Percentiles rank a stretch among this genome's conserved stretches.
phyloP scores from a whole-genome alignment of 306 rosid species.

The Vigna reflexopilosa region DNA sequence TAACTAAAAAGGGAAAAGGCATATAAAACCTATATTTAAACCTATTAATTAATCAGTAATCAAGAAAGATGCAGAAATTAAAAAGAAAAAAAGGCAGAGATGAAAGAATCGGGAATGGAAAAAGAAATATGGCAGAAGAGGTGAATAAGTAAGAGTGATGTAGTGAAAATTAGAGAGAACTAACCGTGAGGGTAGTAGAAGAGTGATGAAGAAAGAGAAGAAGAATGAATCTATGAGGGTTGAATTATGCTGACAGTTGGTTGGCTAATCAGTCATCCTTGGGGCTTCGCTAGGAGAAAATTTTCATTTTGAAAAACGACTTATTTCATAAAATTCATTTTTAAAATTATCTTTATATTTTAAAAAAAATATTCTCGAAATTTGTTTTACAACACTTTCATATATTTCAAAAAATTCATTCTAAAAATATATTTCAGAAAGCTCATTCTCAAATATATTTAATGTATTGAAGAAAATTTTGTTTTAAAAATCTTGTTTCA shows the following conservation, averaged over 20 bases:
- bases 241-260: conserved; percentile 17
- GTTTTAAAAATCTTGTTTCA: no score
- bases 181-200: conserved; percentile 47
- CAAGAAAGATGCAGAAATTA: background rate
- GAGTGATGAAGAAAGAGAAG: conserved; percentile 25
- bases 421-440: no score
- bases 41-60: background rate
- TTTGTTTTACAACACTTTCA: no score
- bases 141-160: background rate
- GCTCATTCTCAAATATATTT: no score
- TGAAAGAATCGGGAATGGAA: background rate
- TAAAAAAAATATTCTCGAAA: no score
- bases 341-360: no score
- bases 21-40: conserved; percentile 2
- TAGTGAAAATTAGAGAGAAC: conserved; percentile 14
- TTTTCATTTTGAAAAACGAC: no score
- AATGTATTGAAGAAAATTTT: no score
- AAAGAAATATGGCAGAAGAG: conserved; percentile 11
- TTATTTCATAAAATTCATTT: no score
- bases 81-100: background rate
- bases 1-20: background rate
- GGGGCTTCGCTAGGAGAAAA: no score
- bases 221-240: conserved; percentile 24
- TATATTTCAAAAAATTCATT: no score
- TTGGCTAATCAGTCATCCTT: background rate